A percentile compares a stretch with the other conserved stretches of the same genome.
These are phyloP conservation scores for Ogataea degrootiae DNA, from an alignment of 805 yeast species.

Conservation along the genomic window DNA sequence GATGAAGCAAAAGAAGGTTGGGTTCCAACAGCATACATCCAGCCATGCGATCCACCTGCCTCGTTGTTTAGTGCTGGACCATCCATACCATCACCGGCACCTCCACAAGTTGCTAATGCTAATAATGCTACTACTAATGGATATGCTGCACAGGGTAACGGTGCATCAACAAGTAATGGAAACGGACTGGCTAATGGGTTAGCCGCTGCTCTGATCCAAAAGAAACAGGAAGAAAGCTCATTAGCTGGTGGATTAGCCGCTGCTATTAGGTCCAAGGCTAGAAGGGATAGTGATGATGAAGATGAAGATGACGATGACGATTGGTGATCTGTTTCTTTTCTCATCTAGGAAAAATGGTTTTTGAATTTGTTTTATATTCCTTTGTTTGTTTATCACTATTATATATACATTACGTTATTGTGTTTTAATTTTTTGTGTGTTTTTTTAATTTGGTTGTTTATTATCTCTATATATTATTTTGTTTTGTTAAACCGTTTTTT, in stretches of 20 bases:
- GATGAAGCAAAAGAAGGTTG: constrained; percentile 86
- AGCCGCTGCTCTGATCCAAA: constrained; percentile 1
- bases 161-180: constrained; percentile 4
- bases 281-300: constrained; percentile 67
- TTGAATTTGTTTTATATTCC: too few species aligned
- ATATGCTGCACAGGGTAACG: neutral
- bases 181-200: constrained; percentile 15
- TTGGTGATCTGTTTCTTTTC: constrained; percentile 3
- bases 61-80: constrained; percentile 27
- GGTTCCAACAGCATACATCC: constrained; percentile 94
- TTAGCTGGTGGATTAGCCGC: constrained; percentile 55
- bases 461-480: too few species aligned
- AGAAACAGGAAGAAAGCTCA: constrained; percentile 10
- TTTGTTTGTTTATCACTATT: too few species aligned
- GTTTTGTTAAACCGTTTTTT: too few species aligned
- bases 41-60: constrained; percentile 48
- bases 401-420: too few species aligned
- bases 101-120: constrained; percentile 10
- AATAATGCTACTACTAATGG: constrained; percentile 20
- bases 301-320: constrained; percentile 64
- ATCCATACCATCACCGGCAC: constrained; percentile 25
- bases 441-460: too few species aligned
- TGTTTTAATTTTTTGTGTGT: too few species aligned
- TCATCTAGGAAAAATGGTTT: too few species aligned
- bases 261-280: constrained; percentile 74